A percentile compares a stretch with the other conserved stretches of the same genome.
Conservation (phyloP, 169 alveolate species). For the Plasmodium knowlesi region DNA sequence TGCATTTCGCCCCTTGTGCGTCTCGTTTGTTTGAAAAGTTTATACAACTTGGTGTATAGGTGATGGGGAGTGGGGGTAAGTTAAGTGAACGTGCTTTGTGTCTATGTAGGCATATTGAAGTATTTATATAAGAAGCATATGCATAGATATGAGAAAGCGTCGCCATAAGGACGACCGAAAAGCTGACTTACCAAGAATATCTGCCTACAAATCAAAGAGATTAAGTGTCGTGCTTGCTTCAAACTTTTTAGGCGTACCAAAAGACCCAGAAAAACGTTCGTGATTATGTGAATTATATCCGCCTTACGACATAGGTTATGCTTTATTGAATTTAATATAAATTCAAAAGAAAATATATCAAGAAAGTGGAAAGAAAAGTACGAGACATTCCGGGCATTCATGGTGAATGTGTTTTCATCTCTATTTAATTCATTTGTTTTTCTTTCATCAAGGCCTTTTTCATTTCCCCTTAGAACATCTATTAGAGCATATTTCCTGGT, state of each 20-base stretch:
- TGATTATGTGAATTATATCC: constrained; percentile 20
- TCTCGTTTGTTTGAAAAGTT: not conserved
- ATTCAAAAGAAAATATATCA: constrained; percentile 35
- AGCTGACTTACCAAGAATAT: constrained; percentile 13
- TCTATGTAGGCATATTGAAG: not conserved
- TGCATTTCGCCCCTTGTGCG: not conserved
- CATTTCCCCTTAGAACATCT: not conserved
- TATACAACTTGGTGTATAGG: constrained; percentile 6
- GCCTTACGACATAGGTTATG: not conserved
- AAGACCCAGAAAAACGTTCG: constrained; percentile 26
- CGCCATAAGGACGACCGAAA: not conserved
- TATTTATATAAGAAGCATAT: not conserved
- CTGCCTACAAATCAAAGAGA: constrained; percentile 20
- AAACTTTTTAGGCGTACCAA: constrained; percentile 8
- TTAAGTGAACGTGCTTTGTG: not conserved
- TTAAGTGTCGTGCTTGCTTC: constrained; percentile 5
- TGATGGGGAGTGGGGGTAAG: not conserved
- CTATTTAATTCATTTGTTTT: not conserved
- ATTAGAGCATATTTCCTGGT: constrained; percentile 25
- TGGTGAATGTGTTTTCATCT: not conserved
- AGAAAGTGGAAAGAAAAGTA: constrained; percentile 63
- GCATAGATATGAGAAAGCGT: not conserved
- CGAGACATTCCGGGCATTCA: not conserved
- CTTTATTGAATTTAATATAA: constrained; percentile 32
- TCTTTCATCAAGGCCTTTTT: not conserved